Base-by-base conservation (phyloP, 768 basidiomycete genomes). In the Phylloporus scabripes region DNA sequence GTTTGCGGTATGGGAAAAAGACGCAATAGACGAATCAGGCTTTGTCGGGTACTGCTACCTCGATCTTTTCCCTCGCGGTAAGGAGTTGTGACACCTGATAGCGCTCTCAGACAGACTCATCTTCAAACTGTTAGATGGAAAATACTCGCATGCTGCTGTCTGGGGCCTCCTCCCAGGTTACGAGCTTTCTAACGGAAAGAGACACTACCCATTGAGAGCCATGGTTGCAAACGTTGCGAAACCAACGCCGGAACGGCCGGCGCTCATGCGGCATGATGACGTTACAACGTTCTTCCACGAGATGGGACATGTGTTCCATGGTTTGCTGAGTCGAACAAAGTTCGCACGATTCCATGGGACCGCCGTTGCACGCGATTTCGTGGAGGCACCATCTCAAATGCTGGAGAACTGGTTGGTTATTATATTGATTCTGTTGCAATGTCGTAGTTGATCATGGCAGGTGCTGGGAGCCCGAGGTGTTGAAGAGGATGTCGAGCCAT, bases 221-320 rank as follows among this genome's bases (percentile, higher is more conserved):
- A 93, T 93, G 91, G 92, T 93, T 7, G 92, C 92, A 32, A 93
- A 92, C 64, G 77, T 94, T 8, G 87, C 91, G 3, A 94, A 93
- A 62, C 76, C 87, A 2, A 90, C 88, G 1, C 79, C 83, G 1
- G 81, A 83, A 6, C 82, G 83, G 50, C 89, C 89, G 1, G 89
- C 89, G 18, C 71, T 92, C 31, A 87, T 94, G 87, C 72, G 79
- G n/a, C 88, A 92, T 52, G 82, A 85, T 56, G 87, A 92, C 49
- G 89, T 90, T 2, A 88, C 89, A 10, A 93, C 90, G 0, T 90
- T 92, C 70, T 91, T 92, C 79, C 91, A 93, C 57, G 91, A 92
- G 67, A 87, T 90, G 85, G 88, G 84, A 1, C 82, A 84, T 52
- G 80, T 81, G 4, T 84, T 84, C 72, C 82, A 84, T 54, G 80